A percentile compares a stretch with the other conserved stretches of the same genome.
phyloP scores from a whole-genome alignment of 176 grass and related monocot genomes.

The Zoysia pacifica region DNA sequence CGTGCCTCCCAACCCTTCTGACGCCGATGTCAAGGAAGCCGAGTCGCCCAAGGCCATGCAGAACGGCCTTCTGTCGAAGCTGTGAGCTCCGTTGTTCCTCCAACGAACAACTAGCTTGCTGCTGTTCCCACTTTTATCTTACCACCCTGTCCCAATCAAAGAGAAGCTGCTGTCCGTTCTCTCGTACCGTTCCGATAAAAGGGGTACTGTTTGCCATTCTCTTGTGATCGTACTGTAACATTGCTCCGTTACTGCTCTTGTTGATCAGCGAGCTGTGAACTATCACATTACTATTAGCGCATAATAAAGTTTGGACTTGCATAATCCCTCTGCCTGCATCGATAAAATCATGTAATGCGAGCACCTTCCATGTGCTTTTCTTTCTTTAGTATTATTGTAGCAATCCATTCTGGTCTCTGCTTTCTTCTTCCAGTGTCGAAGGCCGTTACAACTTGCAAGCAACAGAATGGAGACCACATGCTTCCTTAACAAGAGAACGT shows the following conservation, averaged over 20 bases:
- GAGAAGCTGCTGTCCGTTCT: background rate
- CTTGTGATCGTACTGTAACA: background rate
- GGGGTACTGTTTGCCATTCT: background rate
- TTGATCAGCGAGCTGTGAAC: slow-evolving; percentile 1
- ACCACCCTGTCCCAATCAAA: slow-evolving; percentile 22
- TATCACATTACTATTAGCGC: background rate
- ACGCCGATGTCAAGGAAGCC: slow-evolving; percentile 73
- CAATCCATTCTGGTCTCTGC: background rate
- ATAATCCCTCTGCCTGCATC: background rate
- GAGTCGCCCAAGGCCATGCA: slow-evolving; percentile 73
- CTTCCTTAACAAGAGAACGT: too few relatives aligned
- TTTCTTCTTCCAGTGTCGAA: background rate
- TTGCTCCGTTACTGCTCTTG: background rate
- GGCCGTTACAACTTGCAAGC: background rate
- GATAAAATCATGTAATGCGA: slow-evolving; percentile 16
- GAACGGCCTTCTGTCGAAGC: slow-evolving; percentile 74
- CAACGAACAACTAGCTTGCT: background rate
- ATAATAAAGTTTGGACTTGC: slow-evolving; percentile 30
- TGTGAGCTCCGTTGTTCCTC: slow-evolving; percentile 43
- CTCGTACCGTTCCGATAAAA: slow-evolving; percentile 27
- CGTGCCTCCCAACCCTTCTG: slow-evolving; percentile 70
- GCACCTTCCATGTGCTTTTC: background rate
- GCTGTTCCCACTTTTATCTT: slow-evolving; percentile 9
- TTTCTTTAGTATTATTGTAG: background rate
- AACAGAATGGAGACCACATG: background rate